Evolutionary conservation across 352 stramenopile genomes (phyloP).

Genomic region (Globisporangium lucens): DNA sequence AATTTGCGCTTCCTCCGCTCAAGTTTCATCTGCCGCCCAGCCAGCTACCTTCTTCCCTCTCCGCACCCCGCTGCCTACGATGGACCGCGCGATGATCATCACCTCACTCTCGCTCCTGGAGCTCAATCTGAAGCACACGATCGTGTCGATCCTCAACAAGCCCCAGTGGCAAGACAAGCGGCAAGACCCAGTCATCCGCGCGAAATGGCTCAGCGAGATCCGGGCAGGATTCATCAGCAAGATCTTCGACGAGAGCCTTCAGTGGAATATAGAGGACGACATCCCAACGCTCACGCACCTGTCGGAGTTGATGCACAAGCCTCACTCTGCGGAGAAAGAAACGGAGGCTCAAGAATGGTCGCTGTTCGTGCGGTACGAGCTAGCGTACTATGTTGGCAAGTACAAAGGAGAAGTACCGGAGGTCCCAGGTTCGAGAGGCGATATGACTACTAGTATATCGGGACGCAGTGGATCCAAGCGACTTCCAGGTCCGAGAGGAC

Average conservation of each 20-base stretch:
- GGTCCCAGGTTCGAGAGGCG: no score
- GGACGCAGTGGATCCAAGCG: slow-evolving; percentile 37
- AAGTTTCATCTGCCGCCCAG: not conserved
- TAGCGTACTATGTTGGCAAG: not conserved
- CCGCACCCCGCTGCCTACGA: not conserved
- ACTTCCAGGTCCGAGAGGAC: slow-evolving; percentile 23
- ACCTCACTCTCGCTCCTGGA: not conserved
- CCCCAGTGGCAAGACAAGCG: not conserved
- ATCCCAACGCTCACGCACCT: not conserved
- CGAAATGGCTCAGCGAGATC: not conserved
- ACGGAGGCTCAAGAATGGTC: not conserved
- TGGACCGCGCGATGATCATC: slow-evolving; percentile 1
- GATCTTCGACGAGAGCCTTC: not conserved
- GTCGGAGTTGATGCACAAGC: not conserved
- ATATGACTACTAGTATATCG: no score
- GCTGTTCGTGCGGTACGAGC: not conserved
- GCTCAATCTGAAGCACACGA: not conserved
- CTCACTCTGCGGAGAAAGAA: not conserved
- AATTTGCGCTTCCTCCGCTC: not conserved
- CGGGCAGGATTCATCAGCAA: not conserved
- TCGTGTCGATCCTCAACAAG: not conserved
- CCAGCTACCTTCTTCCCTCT: not conserved
- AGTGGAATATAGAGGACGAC: not conserved
- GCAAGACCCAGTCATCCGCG: not conserved
- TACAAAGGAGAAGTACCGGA: not conserved